Conservation (phyloP, 371 early-diverging fungal genomes). For the Apophysomyces variabilis region DNA sequence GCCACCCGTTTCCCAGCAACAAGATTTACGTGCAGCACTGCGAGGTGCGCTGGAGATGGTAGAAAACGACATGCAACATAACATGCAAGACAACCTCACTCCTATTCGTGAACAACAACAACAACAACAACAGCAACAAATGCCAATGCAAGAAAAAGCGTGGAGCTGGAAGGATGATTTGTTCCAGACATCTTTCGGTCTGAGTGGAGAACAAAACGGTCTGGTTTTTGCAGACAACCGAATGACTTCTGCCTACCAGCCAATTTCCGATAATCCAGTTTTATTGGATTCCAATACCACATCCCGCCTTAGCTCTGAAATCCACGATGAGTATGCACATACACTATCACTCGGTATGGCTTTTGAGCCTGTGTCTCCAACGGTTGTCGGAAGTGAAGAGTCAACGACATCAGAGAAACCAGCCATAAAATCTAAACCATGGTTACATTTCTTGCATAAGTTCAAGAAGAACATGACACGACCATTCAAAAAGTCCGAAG, state of each 20-base stretch:
- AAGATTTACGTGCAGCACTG: slow-evolving; percentile 31
- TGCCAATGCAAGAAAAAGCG: slow-evolving; percentile 1
- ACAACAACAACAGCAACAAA: background rate
- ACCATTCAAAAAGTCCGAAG: slow-evolving; percentile 5
- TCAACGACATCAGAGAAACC: background rate
- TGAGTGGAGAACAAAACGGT: background rate
- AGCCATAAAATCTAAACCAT: background rate
- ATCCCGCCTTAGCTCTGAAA: slow-evolving; percentile 14
- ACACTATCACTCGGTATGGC: background rate
- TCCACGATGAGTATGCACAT: slow-evolving; percentile 1
- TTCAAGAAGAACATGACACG: slow-evolving; percentile 4
- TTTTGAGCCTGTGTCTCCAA: slow-evolving; percentile 7
- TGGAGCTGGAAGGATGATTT: slow-evolving; percentile 30
- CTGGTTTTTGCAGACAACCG: background rate
- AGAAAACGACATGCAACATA: slow-evolving; percentile 36
- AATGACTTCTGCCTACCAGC: slow-evolving; percentile 6
- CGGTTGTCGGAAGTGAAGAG: background rate
- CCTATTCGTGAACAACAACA: slow-evolving; percentile 10
- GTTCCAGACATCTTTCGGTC: slow-evolving; percentile 15
- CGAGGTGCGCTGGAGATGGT: slow-evolving; percentile 34
- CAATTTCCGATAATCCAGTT: slow-evolving; percentile 13
- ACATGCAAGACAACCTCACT: slow-evolving; percentile 17
- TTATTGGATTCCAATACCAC: slow-evolving; percentile 11
- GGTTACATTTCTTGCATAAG: background rate
- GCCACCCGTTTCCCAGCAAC: slow-evolving; percentile 12